phyloP scores from a whole-genome alignment of 495 filamentous ascomycete species.

The Tuber borchii region DNA sequence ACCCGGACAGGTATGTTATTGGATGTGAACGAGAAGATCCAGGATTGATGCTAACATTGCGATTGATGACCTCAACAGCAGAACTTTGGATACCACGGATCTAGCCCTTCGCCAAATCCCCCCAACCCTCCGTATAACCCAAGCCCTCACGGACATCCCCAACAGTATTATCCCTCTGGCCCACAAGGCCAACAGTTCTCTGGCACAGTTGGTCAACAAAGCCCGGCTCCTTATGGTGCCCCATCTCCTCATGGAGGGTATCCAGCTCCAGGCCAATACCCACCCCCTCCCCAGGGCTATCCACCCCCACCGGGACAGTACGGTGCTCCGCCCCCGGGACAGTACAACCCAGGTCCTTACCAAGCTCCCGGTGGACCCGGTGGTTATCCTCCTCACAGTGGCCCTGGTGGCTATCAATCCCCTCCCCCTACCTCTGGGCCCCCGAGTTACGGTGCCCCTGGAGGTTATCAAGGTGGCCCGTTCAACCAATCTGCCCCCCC shows the following conservation, averaged over 20 bases:
- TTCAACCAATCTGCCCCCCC: conserved; percentile 6
- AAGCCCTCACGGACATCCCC: conserved; percentile 20
- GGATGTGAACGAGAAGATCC: background rate
- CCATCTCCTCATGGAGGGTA: conserved; percentile 26
- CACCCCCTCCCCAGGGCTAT: conserved; percentile 32
- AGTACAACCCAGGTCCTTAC: conserved; percentile 21
- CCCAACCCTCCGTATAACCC: conserved; percentile 28
- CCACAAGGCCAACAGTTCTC: conserved; percentile 32
- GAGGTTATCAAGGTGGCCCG: conserved; percentile 19
- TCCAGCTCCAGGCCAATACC: conserved; percentile 8
- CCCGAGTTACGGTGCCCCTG: conserved; percentile 7
- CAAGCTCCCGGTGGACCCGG: conserved; percentile 20
- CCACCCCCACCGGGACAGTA: conserved; percentile 41
- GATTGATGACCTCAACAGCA: conserved; percentile 15
- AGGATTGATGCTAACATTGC: conserved; percentile 12
- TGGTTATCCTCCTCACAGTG: conserved; percentile 7
- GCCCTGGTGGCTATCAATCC: conserved; percentile 30
- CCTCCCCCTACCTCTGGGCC: conserved; percentile 19
- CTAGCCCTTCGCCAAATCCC: conserved; percentile 4
- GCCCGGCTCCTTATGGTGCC: conserved; percentile 27
- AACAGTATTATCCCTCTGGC: conserved; percentile 31
- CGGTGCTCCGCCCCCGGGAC: conserved; percentile 32
- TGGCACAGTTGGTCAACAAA: conserved; percentile 28
- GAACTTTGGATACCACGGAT: conserved; percentile 21
- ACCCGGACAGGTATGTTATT: background rate